Percentiles rank a stretch among this genome's conserved stretches.
phyloP scores from a whole-genome alignment of 2,329 filamentous ascomycete genomes.

The Neophaeococcomyces aloes region DNA sequence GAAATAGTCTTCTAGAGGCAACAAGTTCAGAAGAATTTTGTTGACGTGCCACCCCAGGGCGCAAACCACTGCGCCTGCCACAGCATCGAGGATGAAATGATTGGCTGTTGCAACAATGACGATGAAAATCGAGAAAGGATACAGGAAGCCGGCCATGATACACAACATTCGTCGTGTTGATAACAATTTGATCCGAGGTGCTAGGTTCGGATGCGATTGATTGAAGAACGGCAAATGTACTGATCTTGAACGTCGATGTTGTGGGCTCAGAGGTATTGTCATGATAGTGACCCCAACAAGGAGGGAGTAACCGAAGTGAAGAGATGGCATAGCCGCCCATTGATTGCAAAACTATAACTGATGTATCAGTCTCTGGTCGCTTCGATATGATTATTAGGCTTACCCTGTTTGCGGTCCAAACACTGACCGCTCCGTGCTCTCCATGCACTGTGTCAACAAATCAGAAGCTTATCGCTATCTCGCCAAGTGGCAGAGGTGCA shows the following conservation, averaged over 20 bases:
- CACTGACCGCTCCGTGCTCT: slow-evolving; percentile 49
- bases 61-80: slow-evolving; percentile 57
- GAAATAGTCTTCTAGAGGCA: slow-evolving; percentile 59
- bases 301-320: slow-evolving; percentile 66
- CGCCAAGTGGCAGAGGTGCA: slow-evolving; percentile 46
- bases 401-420: slow-evolving; percentile 63
- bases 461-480: slow-evolving; percentile 49
- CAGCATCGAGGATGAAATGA: slow-evolving; percentile 60
- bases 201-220: slow-evolving; percentile 19
- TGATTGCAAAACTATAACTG: neutral
- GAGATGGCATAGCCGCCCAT: slow-evolving; percentile 60
- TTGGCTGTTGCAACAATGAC: slow-evolving; percentile 64
- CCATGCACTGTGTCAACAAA: slow-evolving; percentile 52
- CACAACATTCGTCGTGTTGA: slow-evolving; percentile 43
- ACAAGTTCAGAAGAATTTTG: slow-evolving; percentile 48
- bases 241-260: slow-evolving; percentile 37
- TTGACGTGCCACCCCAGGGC: slow-evolving; percentile 51
- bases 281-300: slow-evolving; percentile 61
- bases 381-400: slow-evolving; percentile 60
- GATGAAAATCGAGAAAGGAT: slow-evolving; percentile 54
- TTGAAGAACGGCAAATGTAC: slow-evolving; percentile 27
- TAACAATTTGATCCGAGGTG: slow-evolving; percentile 31
- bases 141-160: slow-evolving; percentile 46
- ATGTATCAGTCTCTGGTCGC: neutral
- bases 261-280: slow-evolving; percentile 50